phyloP scores from a whole-genome alignment of 441 rosid genomes.

The Croton laevigatus region DNA sequence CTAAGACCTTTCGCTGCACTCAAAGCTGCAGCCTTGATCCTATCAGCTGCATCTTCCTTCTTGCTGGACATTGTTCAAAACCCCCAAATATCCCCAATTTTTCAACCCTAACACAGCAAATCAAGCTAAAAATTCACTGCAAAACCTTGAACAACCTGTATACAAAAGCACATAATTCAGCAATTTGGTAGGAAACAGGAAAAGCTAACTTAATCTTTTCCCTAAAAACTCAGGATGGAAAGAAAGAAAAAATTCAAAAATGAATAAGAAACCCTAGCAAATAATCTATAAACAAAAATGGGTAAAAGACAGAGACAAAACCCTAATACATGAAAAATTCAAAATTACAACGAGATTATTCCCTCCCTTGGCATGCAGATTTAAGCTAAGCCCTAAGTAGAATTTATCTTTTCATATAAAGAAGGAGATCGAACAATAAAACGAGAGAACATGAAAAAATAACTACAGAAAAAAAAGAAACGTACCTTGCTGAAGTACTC shows the following conservation, averaged over 20 bases:
- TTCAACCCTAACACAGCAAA: neutral
- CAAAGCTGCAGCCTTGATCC: constrained; percentile 87
- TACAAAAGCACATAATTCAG: neutral
- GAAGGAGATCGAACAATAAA: neutral
- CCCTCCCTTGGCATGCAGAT: neutral
- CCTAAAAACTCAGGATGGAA: neutral
- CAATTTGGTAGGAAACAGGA: neutral
- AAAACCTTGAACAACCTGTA: constrained; percentile 3
- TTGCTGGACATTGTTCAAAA: constrained; percentile 55
- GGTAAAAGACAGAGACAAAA: neutral
- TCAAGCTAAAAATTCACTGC: neutral
- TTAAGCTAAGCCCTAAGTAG: neutral
- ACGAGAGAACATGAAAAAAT: neutral
- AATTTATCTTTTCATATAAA: neutral
- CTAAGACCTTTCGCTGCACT: constrained; percentile 87
- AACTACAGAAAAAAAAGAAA: neutral
- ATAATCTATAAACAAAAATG: neutral
- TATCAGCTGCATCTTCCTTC: constrained; percentile 88
- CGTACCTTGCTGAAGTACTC: neutral
- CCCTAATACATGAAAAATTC: neutral
- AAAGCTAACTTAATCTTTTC: too few species aligned
- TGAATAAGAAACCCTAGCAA: neutral
- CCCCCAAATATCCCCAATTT: neutral
- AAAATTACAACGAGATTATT: too few species aligned
- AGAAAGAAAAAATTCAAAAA: neutral